Evolutionary conservation across 129 eudicot genomes (phyloP).

Genomic region (Gnaphalium uliginosum): DNA sequence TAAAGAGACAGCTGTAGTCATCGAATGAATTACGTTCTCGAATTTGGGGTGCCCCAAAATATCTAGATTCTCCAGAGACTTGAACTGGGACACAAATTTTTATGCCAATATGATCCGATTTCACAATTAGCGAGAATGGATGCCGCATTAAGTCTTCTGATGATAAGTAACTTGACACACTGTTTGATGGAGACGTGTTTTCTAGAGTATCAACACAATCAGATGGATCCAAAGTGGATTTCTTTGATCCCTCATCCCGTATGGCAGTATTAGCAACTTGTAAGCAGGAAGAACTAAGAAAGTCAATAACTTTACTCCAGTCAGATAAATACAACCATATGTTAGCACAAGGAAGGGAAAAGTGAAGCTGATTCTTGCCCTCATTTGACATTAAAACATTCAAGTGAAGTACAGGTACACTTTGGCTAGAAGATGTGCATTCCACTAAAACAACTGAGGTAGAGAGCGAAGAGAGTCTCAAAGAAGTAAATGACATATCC

Average conservation of each 20-base stretch:
- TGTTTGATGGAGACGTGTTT: slow-evolving; percentile 29
- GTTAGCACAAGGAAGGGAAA: slow-evolving; percentile 62
- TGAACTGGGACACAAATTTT: slow-evolving; percentile 59
- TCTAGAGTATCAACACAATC: slow-evolving; percentile 38
- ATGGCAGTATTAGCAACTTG: slow-evolving; percentile 26
- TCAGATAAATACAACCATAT: slow-evolving; percentile 70
- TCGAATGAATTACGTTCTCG: slow-evolving; percentile 27
- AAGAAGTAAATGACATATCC: slow-evolving; percentile 51
- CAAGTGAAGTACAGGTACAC: slow-evolving; percentile 46
- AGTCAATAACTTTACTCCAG: slow-evolving; percentile 64
- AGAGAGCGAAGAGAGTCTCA: slow-evolving; percentile 50
- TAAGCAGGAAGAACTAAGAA: slow-evolving; percentile 27
- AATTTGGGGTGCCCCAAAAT: slow-evolving; percentile 38
- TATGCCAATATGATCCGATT: slow-evolving; percentile 56
- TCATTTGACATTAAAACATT: slow-evolving; percentile 31
- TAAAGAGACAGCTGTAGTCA: slow-evolving; percentile 44
- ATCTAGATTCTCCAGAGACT: slow-evolving; percentile 40
- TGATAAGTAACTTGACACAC: slow-evolving; percentile 30
- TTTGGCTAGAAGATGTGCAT: slow-evolving; percentile 46
- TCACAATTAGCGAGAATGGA: slow-evolving; percentile 34
- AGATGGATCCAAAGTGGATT: slow-evolving; percentile 22
- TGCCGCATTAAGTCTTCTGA: slow-evolving; percentile 29
- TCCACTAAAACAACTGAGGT: slow-evolving; percentile 60
- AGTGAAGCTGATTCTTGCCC: slow-evolving; percentile 43
- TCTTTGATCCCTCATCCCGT: slow-evolving; percentile 24